phyloP scores from a whole-genome alignment of 1,139 yeast species.

The Zhuliangozyma blackwelliae region DNA sequence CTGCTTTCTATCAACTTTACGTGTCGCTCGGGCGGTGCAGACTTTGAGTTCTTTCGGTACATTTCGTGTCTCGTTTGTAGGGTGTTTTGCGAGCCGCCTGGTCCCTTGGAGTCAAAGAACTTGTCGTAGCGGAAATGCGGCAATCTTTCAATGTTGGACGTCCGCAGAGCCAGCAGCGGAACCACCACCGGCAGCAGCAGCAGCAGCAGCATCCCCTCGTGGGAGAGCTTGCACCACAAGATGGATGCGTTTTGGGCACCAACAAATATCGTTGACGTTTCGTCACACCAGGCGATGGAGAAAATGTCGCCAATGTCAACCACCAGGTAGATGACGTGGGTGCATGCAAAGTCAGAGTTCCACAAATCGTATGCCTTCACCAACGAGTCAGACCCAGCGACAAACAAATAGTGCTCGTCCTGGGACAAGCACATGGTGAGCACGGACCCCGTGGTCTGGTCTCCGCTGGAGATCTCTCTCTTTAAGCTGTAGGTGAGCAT shows the following conservation, averaged over 20 bases:
- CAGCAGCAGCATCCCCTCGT: constrained; percentile 1
- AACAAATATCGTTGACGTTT: constrained; percentile 59
- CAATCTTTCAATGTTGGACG: constrained; percentile 33
- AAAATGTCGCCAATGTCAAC: constrained; percentile 93
- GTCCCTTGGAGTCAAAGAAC: constrained; percentile 88
- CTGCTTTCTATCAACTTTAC: constrained; percentile 60
- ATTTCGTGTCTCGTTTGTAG: constrained; percentile 29
- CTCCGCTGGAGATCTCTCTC: constrained; percentile 27
- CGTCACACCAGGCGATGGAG: constrained; percentile 68
- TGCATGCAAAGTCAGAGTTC: constrained; percentile 26
- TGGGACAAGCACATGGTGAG: constrained; percentile 58
- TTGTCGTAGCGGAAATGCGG: constrained; percentile 82
- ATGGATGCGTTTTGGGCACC: constrained; percentile 94
- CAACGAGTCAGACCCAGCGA: constrained; percentile 88
- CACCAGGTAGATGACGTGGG: constrained; percentile 70
- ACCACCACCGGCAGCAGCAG: no score
- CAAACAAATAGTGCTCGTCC: constrained; percentile 62
- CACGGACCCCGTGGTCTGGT: constrained; percentile 67
- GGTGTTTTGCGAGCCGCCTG: constrained; percentile 57
- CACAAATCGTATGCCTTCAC: constrained; percentile 77
- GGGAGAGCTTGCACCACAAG: constrained; percentile 54
- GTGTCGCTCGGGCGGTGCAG: constrained; percentile 12
- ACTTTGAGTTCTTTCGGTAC: constrained; percentile 15
- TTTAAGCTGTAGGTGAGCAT: constrained; percentile 56
- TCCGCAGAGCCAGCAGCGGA: no score